These are phyloP conservation scores for Elaeis guineensis DNA, from an alignment of 176 grass and related monocot species.

Conservation along the genomic window DNA sequence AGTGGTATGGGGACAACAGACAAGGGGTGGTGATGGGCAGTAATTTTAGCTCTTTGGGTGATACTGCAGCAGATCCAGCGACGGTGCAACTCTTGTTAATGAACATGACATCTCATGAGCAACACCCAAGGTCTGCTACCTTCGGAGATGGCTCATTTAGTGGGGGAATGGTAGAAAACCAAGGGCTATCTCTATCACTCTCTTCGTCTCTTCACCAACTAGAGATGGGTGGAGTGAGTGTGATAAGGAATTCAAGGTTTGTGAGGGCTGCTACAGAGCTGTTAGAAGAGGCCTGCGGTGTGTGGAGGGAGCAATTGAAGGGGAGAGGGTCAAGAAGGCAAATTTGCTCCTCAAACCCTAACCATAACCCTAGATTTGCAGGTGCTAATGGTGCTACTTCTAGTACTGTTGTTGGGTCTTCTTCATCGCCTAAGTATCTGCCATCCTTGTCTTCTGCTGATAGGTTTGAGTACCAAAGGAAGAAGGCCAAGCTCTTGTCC, in stretches of 20 bases:
- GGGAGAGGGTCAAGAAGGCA: conserved; percentile 4
- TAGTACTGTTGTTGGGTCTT: conserved; percentile 33
- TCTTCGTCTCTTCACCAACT: conserved; percentile 85
- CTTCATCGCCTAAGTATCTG: conserved; percentile 49
- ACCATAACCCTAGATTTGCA: conserved; percentile 47
- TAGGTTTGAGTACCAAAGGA: conserved; percentile 84
- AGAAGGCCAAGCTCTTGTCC: conserved; percentile 94
- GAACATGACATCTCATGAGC: conserved; percentile 3
- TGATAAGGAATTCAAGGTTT: conserved; percentile 82
- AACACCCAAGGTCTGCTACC: conserved; percentile 36
- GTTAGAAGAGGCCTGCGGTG: conserved; percentile 48
- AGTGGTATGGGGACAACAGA: conserved; percentile 42
- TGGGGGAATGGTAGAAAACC: conserved; percentile 57
- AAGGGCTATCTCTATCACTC: conserved; percentile 78
- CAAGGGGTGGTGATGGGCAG: conserved; percentile 36
- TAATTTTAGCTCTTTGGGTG: conserved; percentile 35
- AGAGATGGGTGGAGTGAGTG: conserved; percentile 51
- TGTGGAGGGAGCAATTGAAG: conserved; percentile 67
- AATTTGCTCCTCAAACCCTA: conserved; percentile 1
- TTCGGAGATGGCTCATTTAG: conserved; percentile 43
- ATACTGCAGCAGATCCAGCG: conserved; percentile 17
- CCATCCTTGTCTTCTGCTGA: conserved; percentile 81
- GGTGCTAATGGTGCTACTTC: conserved; percentile 32
- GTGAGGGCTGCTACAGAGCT: conserved; percentile 84
- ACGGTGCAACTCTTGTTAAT: conserved; percentile 15